Conservation (phyloP, 768 basidiomycete species). For the Butyriboletus loyo region DNA sequence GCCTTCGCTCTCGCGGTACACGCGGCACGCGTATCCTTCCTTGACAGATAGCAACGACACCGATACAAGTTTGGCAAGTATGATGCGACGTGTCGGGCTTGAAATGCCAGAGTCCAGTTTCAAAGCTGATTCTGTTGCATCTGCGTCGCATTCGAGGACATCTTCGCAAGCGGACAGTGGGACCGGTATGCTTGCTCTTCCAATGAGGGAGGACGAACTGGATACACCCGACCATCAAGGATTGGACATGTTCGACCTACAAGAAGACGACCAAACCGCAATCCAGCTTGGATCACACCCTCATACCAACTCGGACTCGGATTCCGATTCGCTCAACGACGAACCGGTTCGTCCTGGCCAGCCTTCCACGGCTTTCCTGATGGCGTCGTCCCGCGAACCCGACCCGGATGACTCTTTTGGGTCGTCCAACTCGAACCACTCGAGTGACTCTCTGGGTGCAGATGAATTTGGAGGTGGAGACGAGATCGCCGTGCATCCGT, state of each 20-base stretch:
- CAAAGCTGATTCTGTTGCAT: slow-evolving; percentile 12
- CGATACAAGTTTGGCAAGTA: slow-evolving; percentile 63
- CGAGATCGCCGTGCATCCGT: slow-evolving; percentile 54
- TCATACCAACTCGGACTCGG: slow-evolving; percentile 23
- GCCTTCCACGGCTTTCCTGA: slow-evolving; percentile 70
- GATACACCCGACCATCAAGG: slow-evolving; percentile 26
- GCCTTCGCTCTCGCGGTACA: slow-evolving; percentile 69
- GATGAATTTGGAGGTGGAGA: slow-evolving; percentile 38
- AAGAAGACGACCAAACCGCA: slow-evolving; percentile 23
- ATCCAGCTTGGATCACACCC: slow-evolving; percentile 12
- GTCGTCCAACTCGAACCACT: slow-evolving; percentile 57
- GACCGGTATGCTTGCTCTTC: background rate
- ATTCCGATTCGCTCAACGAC: slow-evolving; percentile 58
- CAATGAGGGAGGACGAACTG: slow-evolving; percentile 2
- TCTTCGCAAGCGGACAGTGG: slow-evolving; percentile 7
- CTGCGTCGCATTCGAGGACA: slow-evolving; percentile 7
- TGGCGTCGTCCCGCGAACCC: slow-evolving; percentile 44
- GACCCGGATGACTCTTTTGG: slow-evolving; percentile 35
- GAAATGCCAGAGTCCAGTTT: slow-evolving; percentile 36
- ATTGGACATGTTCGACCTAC: slow-evolving; percentile 24
- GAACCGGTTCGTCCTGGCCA: slow-evolving; percentile 55
- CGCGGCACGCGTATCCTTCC: slow-evolving; percentile 36
- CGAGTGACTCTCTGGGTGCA: slow-evolving; percentile 52
- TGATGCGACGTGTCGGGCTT: slow-evolving; percentile 63
- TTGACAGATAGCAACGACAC: slow-evolving; percentile 44